Conservation (phyloP, 257 asterid genomes). For the Schizonepeta tenuifolia region DNA sequence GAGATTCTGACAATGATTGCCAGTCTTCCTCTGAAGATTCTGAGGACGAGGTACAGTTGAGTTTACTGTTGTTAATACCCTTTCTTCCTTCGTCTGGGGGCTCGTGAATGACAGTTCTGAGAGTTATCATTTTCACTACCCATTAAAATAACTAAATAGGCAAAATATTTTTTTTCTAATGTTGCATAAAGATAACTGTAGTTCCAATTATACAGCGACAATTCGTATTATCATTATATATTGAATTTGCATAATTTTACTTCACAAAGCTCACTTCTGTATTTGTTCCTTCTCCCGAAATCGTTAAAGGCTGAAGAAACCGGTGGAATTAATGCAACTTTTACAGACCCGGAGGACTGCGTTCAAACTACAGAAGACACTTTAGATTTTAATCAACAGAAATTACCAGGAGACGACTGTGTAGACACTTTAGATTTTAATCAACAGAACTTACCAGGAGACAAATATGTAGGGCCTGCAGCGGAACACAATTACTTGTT, state of each 20-base stretch:
- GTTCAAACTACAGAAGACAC: conserved; percentile 32
- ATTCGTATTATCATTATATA: not conserved
- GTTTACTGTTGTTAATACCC: conserved; percentile 21
- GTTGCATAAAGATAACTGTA: not conserved
- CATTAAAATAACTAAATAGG: not conserved
- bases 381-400: conserved; percentile 32
- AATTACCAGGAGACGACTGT: conserved; percentile 22
- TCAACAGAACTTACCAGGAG: conserved; percentile 35
- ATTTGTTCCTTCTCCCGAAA: conserved; percentile 19
- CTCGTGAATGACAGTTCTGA: not conserved
- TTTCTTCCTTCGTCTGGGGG: not conserved
- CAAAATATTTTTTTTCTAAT: conserved; percentile 17
- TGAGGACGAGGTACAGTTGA: conserved; percentile 41
- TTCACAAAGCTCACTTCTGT: conserved; percentile 31
- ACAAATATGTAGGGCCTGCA: conserved; percentile 28
- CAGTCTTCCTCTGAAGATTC: conserved; percentile 32
- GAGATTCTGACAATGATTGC: conserved; percentile 30
- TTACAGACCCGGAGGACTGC: conserved; percentile 31
- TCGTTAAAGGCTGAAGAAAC: conserved; percentile 42
- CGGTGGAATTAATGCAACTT: conserved; percentile 41
- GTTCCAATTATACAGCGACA: not conserved
- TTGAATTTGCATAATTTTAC: not conserved
- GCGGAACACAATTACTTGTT: conserved; percentile 34
- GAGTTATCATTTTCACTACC: not conserved
- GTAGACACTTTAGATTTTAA: conserved; percentile 27